Evolutionary conservation across 257 asterid species (phyloP), one percentile per base, ranked within the genome.

Genomic region (Lithospermum erythrorhizon): DNA sequence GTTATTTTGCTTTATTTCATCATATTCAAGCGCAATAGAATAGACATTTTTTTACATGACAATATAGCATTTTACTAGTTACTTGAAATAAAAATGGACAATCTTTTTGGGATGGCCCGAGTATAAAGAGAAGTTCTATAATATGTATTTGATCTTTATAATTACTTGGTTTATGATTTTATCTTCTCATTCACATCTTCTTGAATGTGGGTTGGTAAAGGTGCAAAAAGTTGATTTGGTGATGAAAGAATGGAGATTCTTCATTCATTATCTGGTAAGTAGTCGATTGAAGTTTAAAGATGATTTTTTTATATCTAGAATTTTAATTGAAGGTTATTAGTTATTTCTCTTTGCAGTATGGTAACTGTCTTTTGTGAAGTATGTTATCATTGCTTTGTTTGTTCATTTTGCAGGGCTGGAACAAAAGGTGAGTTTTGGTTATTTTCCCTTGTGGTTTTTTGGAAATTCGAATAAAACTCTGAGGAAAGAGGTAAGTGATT

Each of bases 361-460:
- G 14, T 30, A 14, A 22, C 10, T 19, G 13, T 21, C 1, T 0
- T 21, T 35, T 23, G 49, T 11, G 49, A 41, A 41, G 18, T 37
- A 20, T 63, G 53, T 65, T 61, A 16, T 53, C 48, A 41, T 22
- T 41, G 55, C 24, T 49, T 53, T 24, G 54, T 61, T 65, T 13
- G 62, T 54, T 54, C 68, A 16, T 63, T 72, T 68, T 79, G 81
- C 90, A 84, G 97, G 97, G 97, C 21, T 84, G 97, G 94, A 89
- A 71, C 55, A 81, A 84, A 76, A 73, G 55, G 97, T 86, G 79
- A 82, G 85, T 77, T 25, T 27, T 35, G 24, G 22, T 25, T 15
- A n/a, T 62, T 24, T 32, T 1, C 14, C 14, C 45, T 35, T 7
- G 45, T 13, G 13, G 1, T 35, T 35, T 6, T 35, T 35, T 35